phyloP scores from a whole-genome alignment of 2,329 filamentous ascomycete genomes.

The Botrytis paeoniae region DNA sequence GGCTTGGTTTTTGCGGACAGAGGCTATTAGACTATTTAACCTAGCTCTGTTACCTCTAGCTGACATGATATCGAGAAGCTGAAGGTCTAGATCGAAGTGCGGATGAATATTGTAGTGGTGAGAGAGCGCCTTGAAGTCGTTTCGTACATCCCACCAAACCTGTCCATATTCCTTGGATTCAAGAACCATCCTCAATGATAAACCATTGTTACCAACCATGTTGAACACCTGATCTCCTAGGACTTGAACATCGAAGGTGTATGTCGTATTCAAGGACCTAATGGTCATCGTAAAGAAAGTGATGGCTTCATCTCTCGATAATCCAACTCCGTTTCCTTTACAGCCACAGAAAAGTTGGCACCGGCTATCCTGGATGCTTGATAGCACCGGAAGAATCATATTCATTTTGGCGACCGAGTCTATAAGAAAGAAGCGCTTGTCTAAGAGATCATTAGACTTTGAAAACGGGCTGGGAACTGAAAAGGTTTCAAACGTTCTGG shows the following conservation, averaged over 20 bases:
- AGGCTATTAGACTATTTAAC: not conserved
- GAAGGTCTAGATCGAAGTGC: not conserved
- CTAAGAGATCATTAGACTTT: not conserved
- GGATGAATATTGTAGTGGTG: constrained; percentile 1
- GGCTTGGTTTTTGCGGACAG: not conserved
- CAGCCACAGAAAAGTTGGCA: not conserved
- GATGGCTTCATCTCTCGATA: not conserved
- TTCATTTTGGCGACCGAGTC: not conserved
- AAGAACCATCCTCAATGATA: constrained; percentile 1
- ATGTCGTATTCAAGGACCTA: not conserved
- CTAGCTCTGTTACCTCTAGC: not conserved
- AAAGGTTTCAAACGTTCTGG: not conserved
- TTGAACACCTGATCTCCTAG: not conserved
- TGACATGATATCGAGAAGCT: constrained; percentile 6
- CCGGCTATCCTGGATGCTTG: not conserved
- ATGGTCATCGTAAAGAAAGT: not conserved
- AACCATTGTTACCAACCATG: not conserved
- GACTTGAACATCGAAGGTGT: not conserved
- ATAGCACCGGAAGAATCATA: not conserved
- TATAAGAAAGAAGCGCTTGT: not conserved
- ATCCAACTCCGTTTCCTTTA: not conserved
- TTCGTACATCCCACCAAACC: not conserved
- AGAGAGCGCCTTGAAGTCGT: constrained; percentile 7
- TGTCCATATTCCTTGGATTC: not conserved
- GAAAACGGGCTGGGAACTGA: too few relatives aligned